Evolutionary conservation across 305 asterid species (phyloP), one percentile per base, ranked within the genome.

Genomic region (Fraxinus latifolia): DNA sequence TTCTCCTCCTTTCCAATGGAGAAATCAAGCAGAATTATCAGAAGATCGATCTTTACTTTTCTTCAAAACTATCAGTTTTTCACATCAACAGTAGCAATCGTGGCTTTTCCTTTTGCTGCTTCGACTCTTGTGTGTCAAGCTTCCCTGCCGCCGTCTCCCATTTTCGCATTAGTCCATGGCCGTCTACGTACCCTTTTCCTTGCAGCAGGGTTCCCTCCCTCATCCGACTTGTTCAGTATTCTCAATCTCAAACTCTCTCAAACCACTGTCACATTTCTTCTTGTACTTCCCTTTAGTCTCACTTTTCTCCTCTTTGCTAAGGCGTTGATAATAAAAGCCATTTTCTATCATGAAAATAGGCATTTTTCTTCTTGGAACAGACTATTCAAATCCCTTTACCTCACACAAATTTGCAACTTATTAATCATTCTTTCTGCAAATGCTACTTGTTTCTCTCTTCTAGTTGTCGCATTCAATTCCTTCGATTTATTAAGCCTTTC

Each of bases 271-370:
- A 85, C 92, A 2, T 90, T 86, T 27, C 74, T 89, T 72, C 81
- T 93, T 80, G 82, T 87, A 42, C 74, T 87, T 9, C 98, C 98
- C 75, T 89, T 91, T 67, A 77, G 93, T 12, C 79, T 94, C 21
- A 86, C 97, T 34, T 92, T 88, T 75, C 92, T 92, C 87, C 97
- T 95, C 80, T 84, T 92, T 11, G 82, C 97, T 1, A 91, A 89
- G 79, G 88, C 90, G 29, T 76, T 88, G 19, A 73, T 87, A 0
- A 80, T 95, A 68, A 78, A 37, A 34, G 62, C 85, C 75, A 89
- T 95, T 8, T 58, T 36, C 21, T 82, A 36, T 19, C 72, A 12
- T 15, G 50, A 12, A 77, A 72, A 17, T 2, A 76, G 19, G 6
- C 86, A 19, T 77, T 83, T 15, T 44, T 55, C 79, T 19, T 85